phyloP scores from a whole-genome alignment of 306 rosid genomes.

The Begonia loranthoides region DNA sequence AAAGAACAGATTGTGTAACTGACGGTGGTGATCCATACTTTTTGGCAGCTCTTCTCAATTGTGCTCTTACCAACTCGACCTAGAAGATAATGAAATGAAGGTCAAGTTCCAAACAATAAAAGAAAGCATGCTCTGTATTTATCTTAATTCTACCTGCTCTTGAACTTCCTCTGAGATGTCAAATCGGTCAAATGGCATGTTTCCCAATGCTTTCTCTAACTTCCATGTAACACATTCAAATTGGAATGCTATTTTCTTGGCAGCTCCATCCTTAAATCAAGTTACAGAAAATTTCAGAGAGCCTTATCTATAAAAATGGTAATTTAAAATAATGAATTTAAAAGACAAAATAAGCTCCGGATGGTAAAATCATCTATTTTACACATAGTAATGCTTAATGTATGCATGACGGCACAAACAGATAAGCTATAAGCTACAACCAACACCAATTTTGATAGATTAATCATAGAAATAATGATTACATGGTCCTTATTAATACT shows the following conservation, averaged over 20 bases:
- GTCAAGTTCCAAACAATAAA: constrained; percentile 5
- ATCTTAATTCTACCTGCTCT: constrained; percentile 61
- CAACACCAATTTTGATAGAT: too few relatives aligned
- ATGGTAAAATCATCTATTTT: too few relatives aligned
- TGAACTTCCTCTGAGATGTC: constrained; percentile 87
- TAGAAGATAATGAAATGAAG: constrained; percentile 14
- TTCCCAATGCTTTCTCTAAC: constrained; percentile 63
- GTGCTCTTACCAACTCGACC: constrained; percentile 91
- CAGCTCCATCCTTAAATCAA: constrained; percentile 74
- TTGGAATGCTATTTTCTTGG: constrained; percentile 48
- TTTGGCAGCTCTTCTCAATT: constrained; percentile 68
- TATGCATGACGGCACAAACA: too few relatives aligned
- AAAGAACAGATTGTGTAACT: constrained; percentile 26
- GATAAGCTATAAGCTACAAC: too few relatives aligned
- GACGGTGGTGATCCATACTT: constrained; percentile 54
- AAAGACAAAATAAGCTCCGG: too few relatives aligned
- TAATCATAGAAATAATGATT: too few relatives aligned
- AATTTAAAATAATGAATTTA: neutral
- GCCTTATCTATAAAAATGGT: constrained; percentile 1
- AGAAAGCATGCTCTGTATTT: neutral
- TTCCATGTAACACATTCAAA: constrained; percentile 84
- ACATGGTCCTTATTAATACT: too few relatives aligned
- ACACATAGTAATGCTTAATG: too few relatives aligned
- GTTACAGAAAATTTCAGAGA: constrained; percentile 43
- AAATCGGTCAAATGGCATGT: constrained; percentile 48